Evolutionary conservation across 441 rosid species (phyloP), one percentile per base, ranked within the genome.

Genomic region (Kokia cookei): DNA sequence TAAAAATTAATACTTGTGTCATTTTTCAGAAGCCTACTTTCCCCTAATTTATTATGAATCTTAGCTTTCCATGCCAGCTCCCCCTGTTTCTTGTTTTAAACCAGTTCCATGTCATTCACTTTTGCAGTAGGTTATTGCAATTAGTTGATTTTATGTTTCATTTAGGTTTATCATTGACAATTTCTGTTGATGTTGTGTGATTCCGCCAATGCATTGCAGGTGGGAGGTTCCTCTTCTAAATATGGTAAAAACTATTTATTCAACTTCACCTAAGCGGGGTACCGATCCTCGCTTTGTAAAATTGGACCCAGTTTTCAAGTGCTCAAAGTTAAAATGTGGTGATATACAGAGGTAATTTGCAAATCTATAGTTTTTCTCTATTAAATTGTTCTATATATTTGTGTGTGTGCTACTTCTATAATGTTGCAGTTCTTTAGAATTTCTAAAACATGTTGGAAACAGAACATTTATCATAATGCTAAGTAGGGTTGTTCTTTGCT

Each of bases 201-300:
- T 77, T 61, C 63, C 50, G 59, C 27, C 62, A 65, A 63, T 74
- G 69, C 65, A 74, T 69, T 86, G 92, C 87, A 92, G 98, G 86
- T 96, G 99, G 99, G 98, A 96, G 87, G 88, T 93, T 81, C 97
- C 97, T 79, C 83, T 85, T 86, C 97, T 92, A 72, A 84, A 64
- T 67, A 75, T 87, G 22, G 76, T 88, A 74, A 84, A 87, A 81
- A 77, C 57, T 53, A 67, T 91, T 69, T 93, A 91, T 80, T 80
- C 86, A 79, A 82, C 88, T 75, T 80, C 91, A 62, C 69, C 77
- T 75, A 79, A 70, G 78, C 88, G 84, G 74, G 87, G 86, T 32
- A 85, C 88, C 54, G 99, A 96, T 88, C 99, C 98, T 73, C 94
- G 96, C 48, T 93, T 92, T 78, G 83, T 93, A 48, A 92, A 92